Evolutionary conservation across 768 basidiomycete species (phyloP).

Genomic region (Boletus rubescentipes): DNA sequence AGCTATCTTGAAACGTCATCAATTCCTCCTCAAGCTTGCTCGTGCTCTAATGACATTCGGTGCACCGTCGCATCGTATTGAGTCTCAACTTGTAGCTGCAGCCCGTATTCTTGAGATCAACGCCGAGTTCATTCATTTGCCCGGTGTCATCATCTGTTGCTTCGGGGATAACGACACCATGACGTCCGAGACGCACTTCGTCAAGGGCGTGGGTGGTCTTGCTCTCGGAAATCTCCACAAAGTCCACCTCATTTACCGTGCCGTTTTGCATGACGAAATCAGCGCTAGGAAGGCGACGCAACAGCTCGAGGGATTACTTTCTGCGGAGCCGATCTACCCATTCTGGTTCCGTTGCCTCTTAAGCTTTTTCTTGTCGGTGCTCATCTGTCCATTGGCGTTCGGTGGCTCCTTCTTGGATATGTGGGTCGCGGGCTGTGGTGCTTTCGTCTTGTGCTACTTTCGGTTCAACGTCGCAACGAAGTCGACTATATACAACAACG

Average conservation of each 20-base stretch:
- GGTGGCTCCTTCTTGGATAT: constrained; percentile 84
- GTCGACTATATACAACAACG: constrained; percentile 82
- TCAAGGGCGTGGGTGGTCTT: constrained; percentile 75
- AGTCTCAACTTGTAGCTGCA: constrained; percentile 86
- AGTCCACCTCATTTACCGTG: constrained; percentile 81
- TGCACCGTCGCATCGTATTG: constrained; percentile 91
- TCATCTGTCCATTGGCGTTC: constrained; percentile 85
- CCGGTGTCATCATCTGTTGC: constrained; percentile 78
- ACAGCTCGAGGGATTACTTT: constrained; percentile 61
- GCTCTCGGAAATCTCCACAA: constrained; percentile 83
- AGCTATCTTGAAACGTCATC: constrained; percentile 81
- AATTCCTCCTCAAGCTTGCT: constrained; percentile 84
- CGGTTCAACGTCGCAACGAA: constrained; percentile 74
- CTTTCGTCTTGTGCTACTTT: constrained; percentile 64
- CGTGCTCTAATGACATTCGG: constrained; percentile 89
- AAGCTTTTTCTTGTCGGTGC: constrained; percentile 66
- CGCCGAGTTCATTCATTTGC: constrained; percentile 88
- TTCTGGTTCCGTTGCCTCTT: constrained; percentile 60
- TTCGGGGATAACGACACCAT: constrained; percentile 91
- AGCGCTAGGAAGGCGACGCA: constrained; percentile 74
- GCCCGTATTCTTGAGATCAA: constrained; percentile 88
- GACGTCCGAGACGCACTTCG: constrained; percentile 85
- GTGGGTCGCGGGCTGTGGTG: constrained; percentile 74
- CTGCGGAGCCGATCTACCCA: constrained; percentile 63
- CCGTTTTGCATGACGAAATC: constrained; percentile 90